Percentiles rank a stretch among this genome's conserved stretches.
phyloP scores from a whole-genome alignment of 2,329 filamentous ascomycete species.

The Aureobasidium sp. region DNA sequence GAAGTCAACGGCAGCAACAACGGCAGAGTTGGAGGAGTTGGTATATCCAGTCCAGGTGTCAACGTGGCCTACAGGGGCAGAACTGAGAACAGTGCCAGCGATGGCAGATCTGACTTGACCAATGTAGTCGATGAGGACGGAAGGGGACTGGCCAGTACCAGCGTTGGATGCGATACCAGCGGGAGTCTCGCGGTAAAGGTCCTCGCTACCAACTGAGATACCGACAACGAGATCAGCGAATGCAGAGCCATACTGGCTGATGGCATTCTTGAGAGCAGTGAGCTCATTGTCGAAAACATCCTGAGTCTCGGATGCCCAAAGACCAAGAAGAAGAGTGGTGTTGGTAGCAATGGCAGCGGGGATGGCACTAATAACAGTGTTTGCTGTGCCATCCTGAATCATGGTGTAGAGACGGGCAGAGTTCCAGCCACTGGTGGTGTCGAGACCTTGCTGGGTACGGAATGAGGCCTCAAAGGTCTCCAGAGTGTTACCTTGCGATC shows the following conservation, averaged over 20 bases:
- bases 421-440: slow-evolving; percentile 59
- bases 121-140: slow-evolving; percentile 63
- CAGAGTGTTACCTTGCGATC: slow-evolving; percentile 53
- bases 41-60: slow-evolving; percentile 75
- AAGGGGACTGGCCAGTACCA: slow-evolving; percentile 56
- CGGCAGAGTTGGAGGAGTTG: slow-evolving; percentile 63
- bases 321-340: slow-evolving; percentile 70
- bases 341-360: slow-evolving; percentile 75
- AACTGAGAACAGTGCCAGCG: slow-evolving; percentile 49
- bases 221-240: slow-evolving; percentile 65
- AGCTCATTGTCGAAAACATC: slow-evolving; percentile 65
- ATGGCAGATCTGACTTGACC: slow-evolving; percentile 58
- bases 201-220: slow-evolving; percentile 81
- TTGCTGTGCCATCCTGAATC: slow-evolving; percentile 60
- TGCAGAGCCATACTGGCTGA: slow-evolving; percentile 58
- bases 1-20: slow-evolving; percentile 67
- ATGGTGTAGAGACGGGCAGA: slow-evolving; percentile 67
- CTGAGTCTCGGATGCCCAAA: slow-evolving; percentile 69
- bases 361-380: slow-evolving; percentile 60
- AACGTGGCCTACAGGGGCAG: slow-evolving; percentile 67
- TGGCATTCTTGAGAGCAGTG: slow-evolving; percentile 61
- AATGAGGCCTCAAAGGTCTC: slow-evolving; percentile 63
- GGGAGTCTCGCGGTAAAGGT: slow-evolving; percentile 42
- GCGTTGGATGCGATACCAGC: slow-evolving; percentile 55
- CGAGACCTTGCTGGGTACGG: slow-evolving; percentile 56